Base-by-base conservation (phyloP, 2,329 filamentous ascomycete genomes). In the Periconia sp. region DNA sequence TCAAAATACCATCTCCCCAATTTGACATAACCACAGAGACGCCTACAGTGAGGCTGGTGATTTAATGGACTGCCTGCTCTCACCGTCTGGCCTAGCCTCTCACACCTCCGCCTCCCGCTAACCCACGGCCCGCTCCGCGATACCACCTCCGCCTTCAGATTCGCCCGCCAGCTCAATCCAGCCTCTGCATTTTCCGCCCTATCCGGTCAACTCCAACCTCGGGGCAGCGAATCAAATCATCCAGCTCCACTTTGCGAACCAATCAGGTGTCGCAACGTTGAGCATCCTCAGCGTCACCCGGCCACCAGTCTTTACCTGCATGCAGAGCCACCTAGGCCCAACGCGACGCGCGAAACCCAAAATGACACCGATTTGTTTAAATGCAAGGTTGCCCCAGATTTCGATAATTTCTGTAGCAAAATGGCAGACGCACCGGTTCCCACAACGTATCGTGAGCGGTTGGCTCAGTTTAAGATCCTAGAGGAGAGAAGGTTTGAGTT, bases 211-310 rank as follows among this genome's bases (percentile, higher is more conserved):
- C 40, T 53, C 34, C 23, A 41, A 41, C 41, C 36, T 50, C 52
- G 43, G 57, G 55, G 57, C 62, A 60, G 41, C 64, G 50, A 66
- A 58, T 68, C 48, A 59, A 44, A 34, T 43, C 43, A 42, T 38
- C 40, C 13, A 36, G 46, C 60, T 58, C 63, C 61, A 63, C 59
- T 35, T 24, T 10, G 24, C 7, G 28, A 37, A 31, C 65, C 65
- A 68, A 69, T 69, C 54, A 66, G 48, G 38, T 36, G 18, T 26
- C 59, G 65, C 65, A 66, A 67, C 64, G 65, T 68, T 64, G 57
- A 61, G 48, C 54, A 56, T 54, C 60, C 46, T 48, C 56, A 63
- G 56, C 59, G 48, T 44, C 48, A 44, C 58, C 57, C 54, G 54
- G 61, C 59, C 62, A 65, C 64, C 59, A 57, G 52, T 60, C 59